Conservation (phyloP, 1,139 yeast genomes). For the Geotrichum bryndzae region DNA sequence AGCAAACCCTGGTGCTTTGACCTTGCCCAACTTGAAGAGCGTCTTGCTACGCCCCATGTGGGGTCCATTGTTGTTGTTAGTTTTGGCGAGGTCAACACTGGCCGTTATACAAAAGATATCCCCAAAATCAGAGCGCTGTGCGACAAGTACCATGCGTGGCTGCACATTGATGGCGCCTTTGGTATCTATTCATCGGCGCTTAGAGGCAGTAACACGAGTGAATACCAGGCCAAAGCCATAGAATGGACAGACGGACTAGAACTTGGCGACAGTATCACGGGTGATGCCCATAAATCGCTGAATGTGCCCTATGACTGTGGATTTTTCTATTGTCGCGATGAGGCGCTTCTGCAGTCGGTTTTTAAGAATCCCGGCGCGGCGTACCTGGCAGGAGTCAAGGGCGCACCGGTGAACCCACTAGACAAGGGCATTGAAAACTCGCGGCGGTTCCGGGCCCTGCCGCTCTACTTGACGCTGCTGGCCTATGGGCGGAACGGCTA, state of each 20-base stretch:
- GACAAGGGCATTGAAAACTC: conserved; percentile 29
- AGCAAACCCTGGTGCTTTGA: conserved; percentile 26
- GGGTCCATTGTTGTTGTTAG: conserved; percentile 25
- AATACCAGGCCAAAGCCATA: conserved; percentile 16
- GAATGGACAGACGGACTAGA: conserved; percentile 24
- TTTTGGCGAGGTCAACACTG: conserved; percentile 31
- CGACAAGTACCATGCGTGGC: conserved; percentile 28
- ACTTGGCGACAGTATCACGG: conserved; percentile 29
- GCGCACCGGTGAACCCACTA: conserved; percentile 19
- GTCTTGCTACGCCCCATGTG: conserved; percentile 13
- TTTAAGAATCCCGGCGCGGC: conserved; percentile 29
- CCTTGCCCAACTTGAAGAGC: conserved; percentile 19
- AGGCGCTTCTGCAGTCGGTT: conserved; percentile 18
- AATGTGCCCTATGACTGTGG: conserved; percentile 32
- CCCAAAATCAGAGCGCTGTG: conserved; percentile 23
- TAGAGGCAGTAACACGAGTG: background rate
- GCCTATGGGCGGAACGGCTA: conserved; percentile 28
- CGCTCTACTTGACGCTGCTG: conserved; percentile 25
- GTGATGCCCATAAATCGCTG: conserved; percentile 29
- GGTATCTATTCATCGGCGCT: conserved; percentile 24
- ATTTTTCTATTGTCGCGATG: conserved; percentile 22
- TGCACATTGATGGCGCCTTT: conserved; percentile 31
- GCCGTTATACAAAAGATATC: conserved; percentile 24
- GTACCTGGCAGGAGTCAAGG: conserved; percentile 20
- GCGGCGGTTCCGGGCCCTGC: conserved; percentile 28